A percentile compares a stretch with the other conserved stretches of the same genome.
Conservation (phyloP, 2,329 filamentous ascomycete genomes). For the Aspergillus fischeri region DNA sequence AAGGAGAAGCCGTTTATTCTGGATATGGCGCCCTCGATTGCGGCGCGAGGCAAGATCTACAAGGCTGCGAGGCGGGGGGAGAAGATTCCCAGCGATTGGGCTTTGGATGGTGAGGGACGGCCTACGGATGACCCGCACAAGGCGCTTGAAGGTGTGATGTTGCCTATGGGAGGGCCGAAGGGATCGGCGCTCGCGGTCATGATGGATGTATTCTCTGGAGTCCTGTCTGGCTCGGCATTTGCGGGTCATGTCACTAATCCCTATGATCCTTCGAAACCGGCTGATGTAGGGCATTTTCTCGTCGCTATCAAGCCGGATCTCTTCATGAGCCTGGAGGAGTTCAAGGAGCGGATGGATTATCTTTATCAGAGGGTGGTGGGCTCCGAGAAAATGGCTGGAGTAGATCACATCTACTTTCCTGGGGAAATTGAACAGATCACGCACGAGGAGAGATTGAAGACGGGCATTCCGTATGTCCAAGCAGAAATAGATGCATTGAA, state of each 20-base stretch:
- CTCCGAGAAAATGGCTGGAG: conserved; percentile 50
- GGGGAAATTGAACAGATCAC: conserved; percentile 54
- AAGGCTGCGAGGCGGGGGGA: conserved; percentile 42
- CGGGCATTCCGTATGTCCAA: conserved; percentile 49
- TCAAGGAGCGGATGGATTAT: conserved; percentile 58
- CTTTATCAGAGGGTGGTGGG: conserved; percentile 53
- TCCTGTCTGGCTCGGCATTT: conserved; percentile 71
- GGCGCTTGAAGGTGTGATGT: conserved; percentile 73
- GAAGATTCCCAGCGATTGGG: conserved; percentile 58
- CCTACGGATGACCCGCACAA: conserved; percentile 67
- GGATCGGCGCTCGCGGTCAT: conserved; percentile 73
- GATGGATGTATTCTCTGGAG: conserved; percentile 85
- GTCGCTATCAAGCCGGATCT: conserved; percentile 69
- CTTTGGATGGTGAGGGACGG: conserved; percentile 65
- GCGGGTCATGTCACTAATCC: conserved; percentile 72
- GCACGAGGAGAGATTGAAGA: conserved; percentile 34
- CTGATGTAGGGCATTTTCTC: conserved; percentile 71
- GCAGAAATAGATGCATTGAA: conserved; percentile 50
- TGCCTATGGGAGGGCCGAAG: conserved; percentile 82
- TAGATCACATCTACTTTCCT: conserved; percentile 55
- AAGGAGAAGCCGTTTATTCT: conserved; percentile 55
- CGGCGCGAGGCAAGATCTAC: conserved; percentile 44
- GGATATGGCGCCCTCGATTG: conserved; percentile 46
- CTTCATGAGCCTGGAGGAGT: conserved; percentile 67
- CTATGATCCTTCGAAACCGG: conserved; percentile 65